Conservation (phyloP, 139 green algal genomes). For the Coelastrella sp. region DNA sequence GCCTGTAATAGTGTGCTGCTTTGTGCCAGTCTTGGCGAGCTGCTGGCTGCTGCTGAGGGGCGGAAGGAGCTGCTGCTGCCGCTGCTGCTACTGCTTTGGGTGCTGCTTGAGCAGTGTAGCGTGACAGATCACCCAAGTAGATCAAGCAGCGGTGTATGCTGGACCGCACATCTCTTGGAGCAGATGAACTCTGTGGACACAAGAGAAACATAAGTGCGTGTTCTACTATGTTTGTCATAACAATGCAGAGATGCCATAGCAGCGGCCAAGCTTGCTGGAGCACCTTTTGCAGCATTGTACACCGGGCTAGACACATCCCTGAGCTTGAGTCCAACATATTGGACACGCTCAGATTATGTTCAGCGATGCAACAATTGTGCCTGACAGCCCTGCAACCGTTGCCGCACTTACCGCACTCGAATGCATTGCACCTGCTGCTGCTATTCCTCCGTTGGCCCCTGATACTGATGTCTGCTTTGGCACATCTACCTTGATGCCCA, state of each 20-base stretch:
- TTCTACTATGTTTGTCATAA: no score
- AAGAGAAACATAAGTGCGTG: no score
- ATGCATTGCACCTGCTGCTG: not conserved
- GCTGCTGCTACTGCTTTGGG: conserved; percentile 12
- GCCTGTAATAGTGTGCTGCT: conserved; percentile 60
- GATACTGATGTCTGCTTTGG: not conserved
- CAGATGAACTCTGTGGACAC: conserved; percentile 32
- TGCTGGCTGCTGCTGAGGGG: not conserved
- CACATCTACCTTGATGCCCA: conserved; percentile 47
- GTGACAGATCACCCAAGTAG: conserved; percentile 77
- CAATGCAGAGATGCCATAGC: no score
- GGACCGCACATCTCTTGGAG: conserved; percentile 12
- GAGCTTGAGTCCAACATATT: no score
- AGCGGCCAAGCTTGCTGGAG: no score
- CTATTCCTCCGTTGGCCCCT: conserved; percentile 22
- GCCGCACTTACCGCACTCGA: conserved; percentile 33
- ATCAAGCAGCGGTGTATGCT: conserved; percentile 74
- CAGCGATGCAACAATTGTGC: no score
- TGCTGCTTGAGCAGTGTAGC: conserved; percentile 55
- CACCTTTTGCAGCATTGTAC: no score
- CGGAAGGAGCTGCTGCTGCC: not conserved
- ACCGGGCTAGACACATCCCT: no score
- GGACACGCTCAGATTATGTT: no score
- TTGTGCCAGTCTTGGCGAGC: conserved; percentile 13
- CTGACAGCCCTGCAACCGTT: not conserved